Evolutionary conservation across 345 rosid genomes (phyloP).

Genomic region (Salix viminalis): DNA sequence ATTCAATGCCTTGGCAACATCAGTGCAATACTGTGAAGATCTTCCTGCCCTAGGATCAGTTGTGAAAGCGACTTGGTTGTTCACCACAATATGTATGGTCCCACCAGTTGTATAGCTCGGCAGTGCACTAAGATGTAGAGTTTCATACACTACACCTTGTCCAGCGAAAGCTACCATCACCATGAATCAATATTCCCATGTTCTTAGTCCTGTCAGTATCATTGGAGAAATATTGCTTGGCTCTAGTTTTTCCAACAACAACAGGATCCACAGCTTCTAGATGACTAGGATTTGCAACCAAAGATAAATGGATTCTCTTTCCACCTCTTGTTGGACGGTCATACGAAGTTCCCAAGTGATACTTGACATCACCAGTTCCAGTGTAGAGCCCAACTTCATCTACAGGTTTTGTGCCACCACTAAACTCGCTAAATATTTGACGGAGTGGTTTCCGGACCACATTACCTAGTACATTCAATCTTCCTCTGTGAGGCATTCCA

Average conservation of each 20-base stretch:
- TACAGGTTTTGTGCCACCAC: slow-evolving; percentile 74
- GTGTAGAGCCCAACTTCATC: slow-evolving; percentile 82
- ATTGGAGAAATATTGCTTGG: slow-evolving; percentile 69
- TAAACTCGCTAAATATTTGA: slow-evolving; percentile 77
- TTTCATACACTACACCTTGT: slow-evolving; percentile 84
- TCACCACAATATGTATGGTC: slow-evolving; percentile 77
- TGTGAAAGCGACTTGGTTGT: slow-evolving; percentile 86
- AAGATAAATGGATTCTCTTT: slow-evolving; percentile 72
- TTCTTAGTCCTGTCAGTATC: slow-evolving; percentile 61
- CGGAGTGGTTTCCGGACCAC: slow-evolving; percentile 76
- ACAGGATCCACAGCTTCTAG: slow-evolving; percentile 88
- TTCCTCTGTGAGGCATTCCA: slow-evolving; percentile 76
- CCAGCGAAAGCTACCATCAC: slow-evolving; percentile 93
- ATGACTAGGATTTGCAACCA: slow-evolving; percentile 88
- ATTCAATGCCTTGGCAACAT: slow-evolving; percentile 79
- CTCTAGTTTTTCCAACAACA: slow-evolving; percentile 79
- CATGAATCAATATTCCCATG: slow-evolving; percentile 75
- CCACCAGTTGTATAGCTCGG: slow-evolving; percentile 77
- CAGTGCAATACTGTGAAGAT: slow-evolving; percentile 84
- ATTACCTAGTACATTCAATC: slow-evolving; percentile 73
- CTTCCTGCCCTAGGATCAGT: slow-evolving; percentile 76
- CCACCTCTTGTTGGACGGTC: slow-evolving; percentile 89
- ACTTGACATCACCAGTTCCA: slow-evolving; percentile 82
- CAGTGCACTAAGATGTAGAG: slow-evolving; percentile 85
- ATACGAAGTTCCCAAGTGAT: slow-evolving; percentile 82